Percentiles rank a stretch among this genome's conserved stretches.
Evolutionary conservation across 352 stramenopile species (phyloP).

Genomic region (Blastocystis hominis): DNA sequence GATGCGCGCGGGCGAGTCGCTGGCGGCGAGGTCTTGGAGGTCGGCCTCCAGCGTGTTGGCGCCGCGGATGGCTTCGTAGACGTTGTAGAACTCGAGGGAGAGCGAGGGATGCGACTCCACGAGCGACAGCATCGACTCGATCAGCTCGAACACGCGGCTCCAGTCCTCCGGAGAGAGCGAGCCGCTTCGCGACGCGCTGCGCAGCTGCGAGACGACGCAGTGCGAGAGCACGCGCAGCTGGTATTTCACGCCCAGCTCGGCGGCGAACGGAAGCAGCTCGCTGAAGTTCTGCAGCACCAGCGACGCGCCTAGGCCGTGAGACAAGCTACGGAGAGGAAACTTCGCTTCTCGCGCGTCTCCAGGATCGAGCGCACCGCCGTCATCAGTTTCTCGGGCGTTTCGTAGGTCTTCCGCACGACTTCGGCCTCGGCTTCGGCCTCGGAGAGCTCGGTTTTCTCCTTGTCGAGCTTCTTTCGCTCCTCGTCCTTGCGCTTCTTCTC

Average conservation of each 20-base stretch:
- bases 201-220: background rate
- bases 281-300: background rate
- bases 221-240: constrained; percentile 34
- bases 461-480: background rate
- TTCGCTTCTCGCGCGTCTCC: background rate
- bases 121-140: background rate
- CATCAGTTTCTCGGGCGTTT: constrained; percentile 29
- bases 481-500: constrained; percentile 44
- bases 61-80: background rate
- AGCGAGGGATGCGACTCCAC: background rate
- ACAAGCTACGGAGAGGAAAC: background rate
- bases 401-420: background rate
- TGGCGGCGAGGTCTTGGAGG: background rate
- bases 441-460: background rate
- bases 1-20: background rate
- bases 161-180: background rate
- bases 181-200: background rate
- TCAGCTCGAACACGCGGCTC: background rate
- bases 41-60: background rate
- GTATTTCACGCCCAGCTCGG: background rate
- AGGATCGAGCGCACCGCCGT: background rate
- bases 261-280: background rate
- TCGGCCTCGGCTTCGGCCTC: background rate
- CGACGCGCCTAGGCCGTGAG: background rate
- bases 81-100: background rate